These are phyloP conservation scores for Cucumis melo DNA, from an alignment of 306 rosid species.

Conservation along the genomic window DNA sequence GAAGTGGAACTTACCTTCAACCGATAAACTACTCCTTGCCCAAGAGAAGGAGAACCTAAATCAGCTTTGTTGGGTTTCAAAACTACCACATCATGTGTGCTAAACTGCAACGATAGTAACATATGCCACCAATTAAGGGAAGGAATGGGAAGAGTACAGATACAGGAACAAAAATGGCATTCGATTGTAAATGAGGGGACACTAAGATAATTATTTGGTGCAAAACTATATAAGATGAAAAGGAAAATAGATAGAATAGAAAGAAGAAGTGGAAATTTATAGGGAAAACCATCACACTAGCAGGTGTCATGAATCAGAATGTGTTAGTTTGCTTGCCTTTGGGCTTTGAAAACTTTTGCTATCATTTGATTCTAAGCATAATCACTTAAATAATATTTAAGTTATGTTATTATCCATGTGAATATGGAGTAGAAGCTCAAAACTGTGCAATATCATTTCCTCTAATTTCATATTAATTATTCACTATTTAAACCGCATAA, in stretches of 20 bases:
- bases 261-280: background rate
- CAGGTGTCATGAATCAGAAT: background rate
- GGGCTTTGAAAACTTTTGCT: background rate
- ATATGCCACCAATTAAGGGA: background rate
- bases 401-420: background rate
- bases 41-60: constrained; percentile 82
- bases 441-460: background rate
- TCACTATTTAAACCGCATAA: background rate
- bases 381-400: background rate
- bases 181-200: background rate
- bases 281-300: background rate
- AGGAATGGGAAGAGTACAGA: background rate
- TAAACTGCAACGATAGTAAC: constrained; percentile 40
- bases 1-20: constrained; percentile 45
- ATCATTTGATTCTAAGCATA: background rate
- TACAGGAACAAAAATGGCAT: constrained; percentile 3
- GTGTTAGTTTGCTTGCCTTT: background rate
- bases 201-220: background rate
- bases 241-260: background rate
- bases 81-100: constrained; percentile 88
- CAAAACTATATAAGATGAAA: background rate
- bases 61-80: constrained; percentile 89
- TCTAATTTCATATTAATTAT: background rate
- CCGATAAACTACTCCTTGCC: constrained; percentile 93
- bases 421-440: background rate